phyloP scores from a whole-genome alignment of 345 rosid species.

The Arabidopsis suecica region DNA sequence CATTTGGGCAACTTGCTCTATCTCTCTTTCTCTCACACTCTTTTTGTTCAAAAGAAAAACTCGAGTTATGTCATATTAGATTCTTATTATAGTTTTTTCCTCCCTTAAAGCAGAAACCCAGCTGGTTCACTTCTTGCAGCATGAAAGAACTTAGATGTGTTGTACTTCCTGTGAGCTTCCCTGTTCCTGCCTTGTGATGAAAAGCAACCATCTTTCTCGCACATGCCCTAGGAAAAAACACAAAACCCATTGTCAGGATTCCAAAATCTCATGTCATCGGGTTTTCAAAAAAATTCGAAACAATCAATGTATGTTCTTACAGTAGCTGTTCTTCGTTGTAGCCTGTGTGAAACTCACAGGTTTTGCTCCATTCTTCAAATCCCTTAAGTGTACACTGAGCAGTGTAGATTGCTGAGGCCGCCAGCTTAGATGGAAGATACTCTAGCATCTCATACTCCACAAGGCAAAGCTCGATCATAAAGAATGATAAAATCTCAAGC shows the following conservation, averaged over 20 bases:
- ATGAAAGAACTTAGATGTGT: conserved; percentile 75
- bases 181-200: conserved; percentile 76
- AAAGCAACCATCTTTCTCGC: conserved; percentile 71
- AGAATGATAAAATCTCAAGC: conserved; percentile 80
- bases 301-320: conserved; percentile 41
- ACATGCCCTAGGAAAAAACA: conserved; percentile 59
- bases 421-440: conserved; percentile 62
- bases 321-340: conserved; percentile 56
- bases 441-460: conserved; percentile 65
- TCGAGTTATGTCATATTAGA: conserved; percentile 20
- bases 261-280: neutral
- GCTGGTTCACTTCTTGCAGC: conserved; percentile 72
- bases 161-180: conserved; percentile 87
- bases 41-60: neutral
- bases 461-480: conserved; percentile 61
- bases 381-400: conserved; percentile 56
- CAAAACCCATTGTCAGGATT: conserved; percentile 11
- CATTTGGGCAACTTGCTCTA: conserved; percentile 31
- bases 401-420: conserved; percentile 71
- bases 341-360: conserved; percentile 54
- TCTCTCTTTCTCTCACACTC: conserved; percentile 1
- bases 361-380: conserved; percentile 54
- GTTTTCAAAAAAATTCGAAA: neutral
- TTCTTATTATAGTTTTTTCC: conserved; percentile 20
- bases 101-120: conserved; percentile 55